Evolutionary conservation across 345 rosid genomes (phyloP), one percentile per base, ranked within the genome.

Genomic region (Camelina hispida): DNA sequence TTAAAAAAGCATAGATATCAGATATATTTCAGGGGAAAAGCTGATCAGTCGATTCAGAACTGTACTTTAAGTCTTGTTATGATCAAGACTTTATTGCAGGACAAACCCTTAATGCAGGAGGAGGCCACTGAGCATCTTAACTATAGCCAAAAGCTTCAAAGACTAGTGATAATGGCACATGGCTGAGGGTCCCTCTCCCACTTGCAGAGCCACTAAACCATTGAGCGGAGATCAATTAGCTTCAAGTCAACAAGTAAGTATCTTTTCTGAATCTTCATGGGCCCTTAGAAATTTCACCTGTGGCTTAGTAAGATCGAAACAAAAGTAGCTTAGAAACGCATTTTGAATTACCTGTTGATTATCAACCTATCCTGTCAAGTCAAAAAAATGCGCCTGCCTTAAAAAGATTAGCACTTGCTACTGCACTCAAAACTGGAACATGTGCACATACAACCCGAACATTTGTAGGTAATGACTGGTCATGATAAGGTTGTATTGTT

Each of bases 141-240:
- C 62, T 71, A 65, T 62, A 66, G 77, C 73, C 69, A 66, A 60
- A 72, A 72, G 73, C 73, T 59, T 57, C 46, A 72, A 59, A 56
- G 73, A 60, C 69, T 78, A 72, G 69, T 78, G 73, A 66, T 78
- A 78, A 50, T 66, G 81, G 73, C 73, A 59, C 81, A 71, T 72
- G 73, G 52, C 42, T 18, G 23, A 59, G 68, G 81, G 80, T 65
- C 76, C 76, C 72, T 64, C 76, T 70, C 62, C 80, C 80, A 77
- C 76, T 71, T 71, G 40, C 66, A 38, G 25, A 58, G 66, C 76
- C 81, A 78, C 77, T 78, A 65, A 48, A 65, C 67, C 57, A 65
- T 47, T 58, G 68, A 46, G 50, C 56, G 43, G 66, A 78, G 77
- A 78, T 66, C 81, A 59, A 4, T 6, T 48, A 28, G 73, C 57